Evolutionary conservation across 345 rosid species (phyloP).

Genomic region (Moringa oleifera): DNA sequence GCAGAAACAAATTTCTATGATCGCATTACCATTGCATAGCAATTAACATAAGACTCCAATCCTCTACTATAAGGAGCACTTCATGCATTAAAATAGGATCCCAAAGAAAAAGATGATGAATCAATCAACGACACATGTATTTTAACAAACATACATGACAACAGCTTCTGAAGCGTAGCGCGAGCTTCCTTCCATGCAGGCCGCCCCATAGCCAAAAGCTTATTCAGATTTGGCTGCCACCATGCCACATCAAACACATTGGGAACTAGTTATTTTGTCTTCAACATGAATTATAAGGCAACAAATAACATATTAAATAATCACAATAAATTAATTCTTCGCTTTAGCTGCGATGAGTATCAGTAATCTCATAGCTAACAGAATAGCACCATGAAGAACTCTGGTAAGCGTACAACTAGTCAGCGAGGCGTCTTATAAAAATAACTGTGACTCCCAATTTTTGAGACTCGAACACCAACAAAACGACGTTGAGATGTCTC

Average conservation of each 20-base stretch:
- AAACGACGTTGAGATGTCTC: no score
- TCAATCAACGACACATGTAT: neutral
- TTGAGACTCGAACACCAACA: no score
- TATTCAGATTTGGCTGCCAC: constrained; percentile 73
- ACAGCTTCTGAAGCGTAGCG: constrained; percentile 61
- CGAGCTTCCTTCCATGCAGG: constrained; percentile 99
- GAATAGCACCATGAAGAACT: no score
- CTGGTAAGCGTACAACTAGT: no score
- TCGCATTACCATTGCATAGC: neutral
- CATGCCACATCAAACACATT: constrained; percentile 16
- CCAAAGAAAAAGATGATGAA: neutral
- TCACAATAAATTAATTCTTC: no score
- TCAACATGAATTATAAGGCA: no score
- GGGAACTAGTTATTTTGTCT: no score
- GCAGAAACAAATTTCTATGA: neutral
- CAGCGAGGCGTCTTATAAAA: no score
- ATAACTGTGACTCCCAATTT: no score
- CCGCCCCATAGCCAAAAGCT: constrained; percentile 73
- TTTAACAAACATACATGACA: constrained; percentile 50
- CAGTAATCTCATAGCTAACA: no score
- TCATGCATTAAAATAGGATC: neutral
- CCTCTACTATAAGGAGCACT: neutral
- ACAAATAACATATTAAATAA: no score
- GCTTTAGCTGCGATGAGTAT: no score
- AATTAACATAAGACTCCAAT: neutral